Percentiles rank a stretch among this genome's conserved stretches.
These are phyloP conservation scores for Saccharomyces hybrid DNA, from an alignment of 1,139 yeast species.

Conservation along the genomic window DNA sequence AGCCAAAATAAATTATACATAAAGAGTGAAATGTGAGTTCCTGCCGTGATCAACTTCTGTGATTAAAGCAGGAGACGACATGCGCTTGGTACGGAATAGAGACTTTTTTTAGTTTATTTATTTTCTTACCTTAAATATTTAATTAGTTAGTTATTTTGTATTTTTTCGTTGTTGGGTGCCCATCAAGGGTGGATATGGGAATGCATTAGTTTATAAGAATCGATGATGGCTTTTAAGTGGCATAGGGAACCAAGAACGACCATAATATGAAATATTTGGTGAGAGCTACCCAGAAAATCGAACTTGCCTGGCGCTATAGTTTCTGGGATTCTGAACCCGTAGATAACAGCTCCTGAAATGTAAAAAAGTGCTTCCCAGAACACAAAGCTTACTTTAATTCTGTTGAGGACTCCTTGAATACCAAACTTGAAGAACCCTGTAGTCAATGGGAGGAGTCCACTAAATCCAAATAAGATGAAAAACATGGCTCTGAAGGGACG, in stretches of 20 bases:
- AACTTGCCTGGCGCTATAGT: constrained; percentile 56
- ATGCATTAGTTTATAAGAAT: constrained; percentile 24
- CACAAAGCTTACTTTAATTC: constrained; percentile 55
- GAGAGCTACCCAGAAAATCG: constrained; percentile 75
- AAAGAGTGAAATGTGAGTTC: background rate
- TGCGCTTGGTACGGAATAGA: background rate
- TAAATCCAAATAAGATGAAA: constrained; percentile 73
- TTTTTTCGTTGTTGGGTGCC: background rate
- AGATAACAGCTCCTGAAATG: constrained; percentile 68
- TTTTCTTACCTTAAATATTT: background rate
- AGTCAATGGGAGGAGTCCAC: constrained; percentile 68
- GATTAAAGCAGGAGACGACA: background rate
- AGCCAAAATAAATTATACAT: background rate
- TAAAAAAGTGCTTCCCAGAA: constrained; percentile 63
- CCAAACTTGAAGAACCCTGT: constrained; percentile 45
- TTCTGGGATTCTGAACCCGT: constrained; percentile 78
- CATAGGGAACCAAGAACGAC: constrained; percentile 77
- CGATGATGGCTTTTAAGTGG: constrained; percentile 62
- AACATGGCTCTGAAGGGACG: constrained; percentile 70
- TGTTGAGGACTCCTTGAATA: constrained; percentile 37
- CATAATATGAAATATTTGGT: constrained; percentile 77
- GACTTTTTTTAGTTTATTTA: background rate
- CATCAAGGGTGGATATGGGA: constrained; percentile 5
- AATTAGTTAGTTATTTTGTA: background rate
- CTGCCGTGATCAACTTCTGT: background rate